phyloP scores from a whole-genome alignment of 2,329 filamentous ascomycete species.

The Botrytis medusae region DNA sequence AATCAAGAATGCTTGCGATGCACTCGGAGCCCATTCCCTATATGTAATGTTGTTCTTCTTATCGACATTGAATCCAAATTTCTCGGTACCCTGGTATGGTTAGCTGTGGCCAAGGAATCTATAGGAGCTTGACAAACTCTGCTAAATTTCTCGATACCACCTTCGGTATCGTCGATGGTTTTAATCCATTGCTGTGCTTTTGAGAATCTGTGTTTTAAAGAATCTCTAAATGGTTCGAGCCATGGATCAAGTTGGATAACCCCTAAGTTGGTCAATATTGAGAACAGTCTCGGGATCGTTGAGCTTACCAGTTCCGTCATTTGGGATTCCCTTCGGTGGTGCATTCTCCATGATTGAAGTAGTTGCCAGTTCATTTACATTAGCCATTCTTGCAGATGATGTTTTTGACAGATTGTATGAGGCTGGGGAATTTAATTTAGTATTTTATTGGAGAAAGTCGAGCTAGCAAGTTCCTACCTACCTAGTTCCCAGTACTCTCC shows the following conservation, averaged over 20 bases:
- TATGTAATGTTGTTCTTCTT: conserved; percentile 84
- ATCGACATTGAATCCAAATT: conserved; percentile 80
- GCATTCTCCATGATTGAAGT: conserved; percentile 39
- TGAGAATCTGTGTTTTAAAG: conserved; percentile 72
- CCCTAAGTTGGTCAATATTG: conserved; percentile 52
- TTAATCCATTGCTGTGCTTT: conserved; percentile 86
- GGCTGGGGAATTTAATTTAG: neutral
- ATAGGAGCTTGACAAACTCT: conserved; percentile 52
- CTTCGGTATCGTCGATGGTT: conserved; percentile 78
- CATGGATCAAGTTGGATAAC: conserved; percentile 86
- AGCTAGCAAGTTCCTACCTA: conserved; percentile 7
- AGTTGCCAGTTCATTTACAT: conserved; percentile 33
- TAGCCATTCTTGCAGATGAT: conserved; percentile 34
- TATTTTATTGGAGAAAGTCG: neutral
- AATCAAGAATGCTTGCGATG: conserved; percentile 77
- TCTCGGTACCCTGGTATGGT: conserved; percentile 70
- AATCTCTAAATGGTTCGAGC: conserved; percentile 79
- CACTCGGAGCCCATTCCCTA: conserved; percentile 95
- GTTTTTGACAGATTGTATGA: conserved; percentile 3
- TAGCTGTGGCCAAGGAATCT: conserved; percentile 13
- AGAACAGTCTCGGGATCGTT: neutral
- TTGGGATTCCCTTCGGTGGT: conserved; percentile 54
- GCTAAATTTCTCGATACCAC: conserved; percentile 88
- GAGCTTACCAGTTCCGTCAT: conserved; percentile 68
- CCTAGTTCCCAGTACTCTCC: neutral